Conservation (phyloP, 805 yeast genomes). For the Yamadazyma takamatsuzukensis region DNA sequence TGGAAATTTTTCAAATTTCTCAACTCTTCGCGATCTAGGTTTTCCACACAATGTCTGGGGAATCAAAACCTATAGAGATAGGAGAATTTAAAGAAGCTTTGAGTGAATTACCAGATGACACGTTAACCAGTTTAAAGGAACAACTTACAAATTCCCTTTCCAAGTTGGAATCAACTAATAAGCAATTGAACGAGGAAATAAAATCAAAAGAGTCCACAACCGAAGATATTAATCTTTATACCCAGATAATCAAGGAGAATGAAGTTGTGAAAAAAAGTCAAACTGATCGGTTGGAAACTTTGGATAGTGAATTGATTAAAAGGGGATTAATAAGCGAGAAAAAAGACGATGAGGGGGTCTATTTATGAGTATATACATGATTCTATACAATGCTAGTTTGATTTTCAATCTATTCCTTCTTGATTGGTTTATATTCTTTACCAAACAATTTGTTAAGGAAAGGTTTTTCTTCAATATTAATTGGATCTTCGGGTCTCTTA, state of each 20-base stretch:
- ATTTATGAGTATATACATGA: conserved; percentile 12
- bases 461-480: conserved; percentile 40
- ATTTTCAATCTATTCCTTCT: conserved; percentile 15
- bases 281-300: conserved; percentile 38
- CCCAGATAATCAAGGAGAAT: conserved; percentile 57
- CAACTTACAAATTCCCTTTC: conserved; percentile 36
- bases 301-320: conserved; percentile 45
- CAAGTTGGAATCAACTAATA: conserved; percentile 52
- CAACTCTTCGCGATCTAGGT: no score
- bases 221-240: conserved; percentile 49
- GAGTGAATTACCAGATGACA: conserved; percentile 47
- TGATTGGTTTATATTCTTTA: conserved; percentile 26
- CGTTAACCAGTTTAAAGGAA: conserved; percentile 12
- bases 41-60: conserved; percentile 21
- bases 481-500: conserved; percentile 66
- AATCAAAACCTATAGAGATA: conserved; percentile 21
- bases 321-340: conserved; percentile 27
- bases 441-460: conserved; percentile 40
- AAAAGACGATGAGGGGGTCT: conserved; percentile 15
- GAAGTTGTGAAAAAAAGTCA: conserved; percentile 51
- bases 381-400: conserved; percentile 5
- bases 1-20: not conserved
- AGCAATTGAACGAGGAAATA: conserved; percentile 41
- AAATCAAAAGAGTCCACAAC: conserved; percentile 13
- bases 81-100: conserved; percentile 51